Evolutionary conservation across 768 basidiomycete species (phyloP).

Genomic region (Tulasnella sp.): DNA sequence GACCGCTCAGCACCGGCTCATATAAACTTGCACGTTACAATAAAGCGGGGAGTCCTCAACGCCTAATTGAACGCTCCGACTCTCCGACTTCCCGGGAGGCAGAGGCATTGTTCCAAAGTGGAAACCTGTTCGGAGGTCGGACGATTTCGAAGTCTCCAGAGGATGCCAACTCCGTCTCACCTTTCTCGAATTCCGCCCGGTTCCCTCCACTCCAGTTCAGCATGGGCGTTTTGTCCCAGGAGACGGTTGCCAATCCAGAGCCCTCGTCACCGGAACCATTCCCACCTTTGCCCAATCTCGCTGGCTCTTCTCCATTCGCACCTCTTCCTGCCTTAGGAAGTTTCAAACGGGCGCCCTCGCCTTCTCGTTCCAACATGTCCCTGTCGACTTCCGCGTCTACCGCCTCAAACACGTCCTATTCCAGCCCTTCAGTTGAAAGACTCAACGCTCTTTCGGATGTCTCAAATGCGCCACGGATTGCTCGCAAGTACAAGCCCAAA

Average conservation of each 20-base stretch:
- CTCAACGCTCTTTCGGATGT: neutral
- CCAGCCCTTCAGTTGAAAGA: slow-evolving; percentile 16
- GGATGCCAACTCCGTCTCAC: neutral
- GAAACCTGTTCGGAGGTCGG: neutral
- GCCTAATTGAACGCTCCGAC: slow-evolving; percentile 7
- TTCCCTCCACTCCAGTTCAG: slow-evolving; percentile 18
- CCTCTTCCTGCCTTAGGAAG: slow-evolving; percentile 3
- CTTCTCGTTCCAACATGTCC: slow-evolving; percentile 31
- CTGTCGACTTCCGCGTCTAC: slow-evolving; percentile 34
- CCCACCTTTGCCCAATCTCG: slow-evolving; percentile 13
- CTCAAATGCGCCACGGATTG: slow-evolving; percentile 12
- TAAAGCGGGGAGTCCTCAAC: neutral
- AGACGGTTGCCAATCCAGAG: slow-evolving; percentile 18
- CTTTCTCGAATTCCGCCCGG: slow-evolving; percentile 10
- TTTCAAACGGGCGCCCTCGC: slow-evolving; percentile 16
- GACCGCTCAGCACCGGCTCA: slow-evolving; percentile 1
- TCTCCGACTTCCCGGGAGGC: slow-evolving; percentile 1
- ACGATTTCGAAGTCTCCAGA: slow-evolving; percentile 16
- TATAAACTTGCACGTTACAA: slow-evolving; percentile 9
- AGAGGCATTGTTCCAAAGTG: slow-evolving; percentile 17
- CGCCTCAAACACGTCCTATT: slow-evolving; percentile 21
- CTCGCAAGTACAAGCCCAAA: slow-evolving; percentile 31
- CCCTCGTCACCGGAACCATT: slow-evolving; percentile 17
- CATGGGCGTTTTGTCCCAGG: slow-evolving; percentile 5
- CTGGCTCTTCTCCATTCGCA: slow-evolving; percentile 1